Evolutionary conservation across 495 filamentous ascomycete species (phyloP), one percentile per base, ranked within the genome.

Genomic region (Annulohypoxylon moriforme): DNA sequence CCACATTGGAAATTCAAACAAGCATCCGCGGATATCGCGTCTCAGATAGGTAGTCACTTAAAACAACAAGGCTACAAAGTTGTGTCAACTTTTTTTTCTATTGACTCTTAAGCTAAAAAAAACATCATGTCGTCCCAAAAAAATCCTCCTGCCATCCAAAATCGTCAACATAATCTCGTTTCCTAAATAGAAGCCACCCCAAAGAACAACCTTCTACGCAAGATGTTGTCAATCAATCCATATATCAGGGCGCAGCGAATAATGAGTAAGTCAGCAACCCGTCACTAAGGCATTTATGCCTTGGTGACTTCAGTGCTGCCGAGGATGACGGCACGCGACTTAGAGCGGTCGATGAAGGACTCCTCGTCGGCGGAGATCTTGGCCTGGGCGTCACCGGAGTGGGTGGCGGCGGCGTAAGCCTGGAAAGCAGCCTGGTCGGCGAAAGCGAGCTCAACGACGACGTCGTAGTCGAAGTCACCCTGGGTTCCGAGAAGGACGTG

Each of bases 391-490:
- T 75, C 76, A 0, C 65, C 60, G 2, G 64, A 56, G 29, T 75
- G 68, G 0, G 80, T 36, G 38, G 75, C 72, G 0, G 73, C 77
- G 36, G 40, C 58, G 55, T 81, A 80, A 0, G 59, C 67, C 16
- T 77, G 53, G 52, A 78, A 80, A 7, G 75, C 73, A 16, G 60
- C 75, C 25, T 76, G 73, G 49, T 81, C 76, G 10, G 63, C 58
- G 52, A 81, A 84, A 0, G 68, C 77, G 4, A 85, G 44, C 47
- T 80, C 79, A 3, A 75, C 80, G 22, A 78, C 68, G 11, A 73
- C 76, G 56, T 85, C 83, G 59, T 78, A 81, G 27, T 83, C 78
- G 33, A 81, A 79, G 34, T 80, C 82, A 4, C 66, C 50, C 67
- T 80, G 81, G n/a, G 64, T 68, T 22, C 83, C 82, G 8, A 74